Conservation (phyloP, 1,284 basidiomycete genomes). For the Kwoniella shivajii region DNA sequence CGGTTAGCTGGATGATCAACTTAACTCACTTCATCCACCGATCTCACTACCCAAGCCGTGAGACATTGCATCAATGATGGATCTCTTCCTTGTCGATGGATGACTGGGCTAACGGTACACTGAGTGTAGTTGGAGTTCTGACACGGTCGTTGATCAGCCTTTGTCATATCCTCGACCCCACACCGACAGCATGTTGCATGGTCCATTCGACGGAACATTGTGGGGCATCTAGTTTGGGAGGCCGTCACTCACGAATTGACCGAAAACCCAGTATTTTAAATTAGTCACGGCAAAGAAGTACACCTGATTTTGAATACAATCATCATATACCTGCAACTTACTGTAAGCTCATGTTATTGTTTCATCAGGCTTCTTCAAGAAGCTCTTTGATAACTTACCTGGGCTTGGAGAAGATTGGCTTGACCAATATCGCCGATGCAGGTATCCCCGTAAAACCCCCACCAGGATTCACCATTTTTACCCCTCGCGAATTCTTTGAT, state of each 20-base stretch:
- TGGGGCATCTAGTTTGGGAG: too few relatives aligned
- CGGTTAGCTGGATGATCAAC: background rate
- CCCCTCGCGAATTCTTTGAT: conserved; percentile 39
- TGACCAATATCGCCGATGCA: conserved; percentile 41
- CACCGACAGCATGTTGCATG: background rate
- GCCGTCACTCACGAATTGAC: conserved; percentile 49
- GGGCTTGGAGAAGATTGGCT: conserved; percentile 47
- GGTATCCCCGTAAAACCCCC: conserved; percentile 34
- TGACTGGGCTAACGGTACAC: conserved; percentile 36
- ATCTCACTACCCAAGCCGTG: conserved; percentile 43
- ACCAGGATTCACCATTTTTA: conserved; percentile 30
- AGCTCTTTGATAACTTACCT: conserved; percentile 32
- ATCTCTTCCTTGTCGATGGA: conserved; percentile 32
- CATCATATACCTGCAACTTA: conserved; percentile 42
- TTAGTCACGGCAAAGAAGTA: conserved; percentile 50
- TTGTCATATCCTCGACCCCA: background rate
- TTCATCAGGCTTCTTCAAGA: too few relatives aligned
- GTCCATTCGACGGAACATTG: too few relatives aligned
- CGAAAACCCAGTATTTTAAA: conserved; percentile 51
- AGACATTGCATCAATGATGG: conserved; percentile 50
- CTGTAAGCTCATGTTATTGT: too few relatives aligned
- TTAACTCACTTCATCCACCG: conserved; percentile 43
- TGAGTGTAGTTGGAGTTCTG: conserved; percentile 42
- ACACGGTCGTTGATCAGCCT: background rate
- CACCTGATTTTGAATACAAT: conserved; percentile 45